phyloP scores from a whole-genome alignment of 495 filamentous ascomycete species.

The Xylaria cubensis region DNA sequence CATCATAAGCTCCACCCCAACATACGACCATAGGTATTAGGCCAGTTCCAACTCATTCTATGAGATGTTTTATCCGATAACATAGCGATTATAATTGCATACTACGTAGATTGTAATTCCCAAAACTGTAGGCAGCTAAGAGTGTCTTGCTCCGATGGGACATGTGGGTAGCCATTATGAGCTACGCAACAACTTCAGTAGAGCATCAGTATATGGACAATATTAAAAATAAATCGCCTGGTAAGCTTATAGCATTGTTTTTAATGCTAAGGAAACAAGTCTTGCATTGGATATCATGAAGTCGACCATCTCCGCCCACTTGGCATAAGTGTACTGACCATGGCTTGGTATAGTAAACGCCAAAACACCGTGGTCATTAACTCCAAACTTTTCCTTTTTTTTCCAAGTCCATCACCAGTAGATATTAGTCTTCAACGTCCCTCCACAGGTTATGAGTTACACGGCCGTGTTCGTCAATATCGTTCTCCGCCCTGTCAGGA shows the following conservation, averaged over 20 bases:
- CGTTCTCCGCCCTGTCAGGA: conserved; percentile 51
- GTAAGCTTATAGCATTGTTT: background rate
- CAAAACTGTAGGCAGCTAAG: too few species aligned
- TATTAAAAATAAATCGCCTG: background rate
- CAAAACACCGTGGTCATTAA: conserved; percentile 10
- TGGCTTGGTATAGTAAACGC: background rate
- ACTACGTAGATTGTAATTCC: background rate
- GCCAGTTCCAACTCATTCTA: background rate
- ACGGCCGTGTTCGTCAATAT: conserved; percentile 37
- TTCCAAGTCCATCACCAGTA: background rate
- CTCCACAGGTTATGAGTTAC: background rate
- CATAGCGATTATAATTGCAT: background rate
- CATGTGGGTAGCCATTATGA: background rate
- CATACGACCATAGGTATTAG: background rate
- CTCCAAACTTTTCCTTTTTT: background rate
- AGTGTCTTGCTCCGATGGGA: too few species aligned
- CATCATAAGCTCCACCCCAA: background rate
- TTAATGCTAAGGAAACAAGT: background rate
- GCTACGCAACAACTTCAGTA: background rate
- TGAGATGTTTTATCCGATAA: background rate
- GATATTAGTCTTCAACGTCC: background rate
- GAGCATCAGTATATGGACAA: background rate
- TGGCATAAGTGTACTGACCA: background rate
- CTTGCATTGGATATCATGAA: conserved; percentile 23
- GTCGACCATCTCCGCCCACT: background rate